Evolutionary conservation across 2,329 filamentous ascomycete species (phyloP).

Genomic region (Curvularia spicifera): DNA sequence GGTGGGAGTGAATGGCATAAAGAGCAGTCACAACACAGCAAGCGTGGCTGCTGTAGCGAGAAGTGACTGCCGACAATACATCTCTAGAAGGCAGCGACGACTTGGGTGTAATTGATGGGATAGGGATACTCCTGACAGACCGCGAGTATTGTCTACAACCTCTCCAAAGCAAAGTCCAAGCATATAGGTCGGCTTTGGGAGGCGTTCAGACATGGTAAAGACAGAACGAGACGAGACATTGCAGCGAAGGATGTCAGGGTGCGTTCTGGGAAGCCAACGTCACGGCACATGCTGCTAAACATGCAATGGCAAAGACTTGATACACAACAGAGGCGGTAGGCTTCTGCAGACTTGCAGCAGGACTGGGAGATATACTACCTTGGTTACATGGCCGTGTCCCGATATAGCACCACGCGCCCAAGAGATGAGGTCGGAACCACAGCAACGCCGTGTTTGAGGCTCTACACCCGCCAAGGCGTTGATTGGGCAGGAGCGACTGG

Average conservation of each 20-base stretch:
- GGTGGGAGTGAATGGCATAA: not conserved
- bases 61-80: not conserved
- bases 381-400: too few species aligned
- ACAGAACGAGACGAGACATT: not conserved
- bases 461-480: conserved; percentile 22
- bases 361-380: too few species aligned
- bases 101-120: not conserved
- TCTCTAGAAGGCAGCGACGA: not conserved
- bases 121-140: not conserved
- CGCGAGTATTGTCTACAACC: not conserved
- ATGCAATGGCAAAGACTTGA: not conserved
- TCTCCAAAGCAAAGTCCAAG: not conserved
- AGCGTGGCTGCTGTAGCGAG: not conserved
- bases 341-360: too few species aligned
- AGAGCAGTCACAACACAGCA: not conserved
- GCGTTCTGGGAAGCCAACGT: not conserved
- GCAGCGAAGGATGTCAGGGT: not conserved
- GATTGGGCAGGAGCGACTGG: conserved; percentile 37
- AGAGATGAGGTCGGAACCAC: conserved; percentile 33
- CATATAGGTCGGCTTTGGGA: not conserved
- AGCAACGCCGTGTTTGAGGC: conserved; percentile 28
- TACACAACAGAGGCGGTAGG: too few species aligned
- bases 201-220: not conserved
- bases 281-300: not conserved
- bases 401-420: conserved; percentile 4